A percentile compares a stretch with the other conserved stretches of the same genome.
These are phyloP conservation scores for Malassezia pachydermatis DNA, from an alignment of 1,284 basidiomycete genomes.

Conservation along the genomic window DNA sequence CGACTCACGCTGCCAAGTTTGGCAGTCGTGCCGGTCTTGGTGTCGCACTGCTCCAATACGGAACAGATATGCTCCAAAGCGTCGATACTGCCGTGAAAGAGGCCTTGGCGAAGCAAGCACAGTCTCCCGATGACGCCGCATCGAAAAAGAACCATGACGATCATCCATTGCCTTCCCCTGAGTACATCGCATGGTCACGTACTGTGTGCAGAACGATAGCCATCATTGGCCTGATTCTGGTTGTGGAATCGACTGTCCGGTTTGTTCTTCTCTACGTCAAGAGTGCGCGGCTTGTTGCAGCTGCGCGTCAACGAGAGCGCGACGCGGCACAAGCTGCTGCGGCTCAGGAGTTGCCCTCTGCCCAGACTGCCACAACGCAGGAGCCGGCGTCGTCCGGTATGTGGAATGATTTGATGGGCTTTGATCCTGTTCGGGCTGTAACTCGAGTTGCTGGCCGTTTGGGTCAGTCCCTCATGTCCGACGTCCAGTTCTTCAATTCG, in stretches of 20 bases:
- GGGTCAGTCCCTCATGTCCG: not conserved
- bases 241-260: not conserved
- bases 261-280: conserved; percentile 7
- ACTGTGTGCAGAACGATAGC: not conserved
- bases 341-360: not conserved
- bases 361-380: not conserved
- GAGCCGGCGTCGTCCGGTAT: not conserved
- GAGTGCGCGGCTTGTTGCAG: not conserved
- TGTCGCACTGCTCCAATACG: conserved; percentile 70
- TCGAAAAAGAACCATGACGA: not conserved
- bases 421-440: not conserved
- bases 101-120: not conserved
- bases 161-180: not conserved
- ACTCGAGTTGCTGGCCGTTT: not conserved
- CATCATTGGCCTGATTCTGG: not conserved
- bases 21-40: conserved; percentile 90
- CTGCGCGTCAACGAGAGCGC: not conserved
- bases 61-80: not conserved
- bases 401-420: too few relatives aligned
- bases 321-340: not conserved
- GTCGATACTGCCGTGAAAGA: not conserved
- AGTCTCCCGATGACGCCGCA: not conserved
- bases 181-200: not conserved
- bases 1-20: conserved; percentile 84
- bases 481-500: not conserved